Evolutionary conservation across 2,329 filamentous ascomycete species (phyloP).

Genomic region (Albophoma yamanashiensis): DNA sequence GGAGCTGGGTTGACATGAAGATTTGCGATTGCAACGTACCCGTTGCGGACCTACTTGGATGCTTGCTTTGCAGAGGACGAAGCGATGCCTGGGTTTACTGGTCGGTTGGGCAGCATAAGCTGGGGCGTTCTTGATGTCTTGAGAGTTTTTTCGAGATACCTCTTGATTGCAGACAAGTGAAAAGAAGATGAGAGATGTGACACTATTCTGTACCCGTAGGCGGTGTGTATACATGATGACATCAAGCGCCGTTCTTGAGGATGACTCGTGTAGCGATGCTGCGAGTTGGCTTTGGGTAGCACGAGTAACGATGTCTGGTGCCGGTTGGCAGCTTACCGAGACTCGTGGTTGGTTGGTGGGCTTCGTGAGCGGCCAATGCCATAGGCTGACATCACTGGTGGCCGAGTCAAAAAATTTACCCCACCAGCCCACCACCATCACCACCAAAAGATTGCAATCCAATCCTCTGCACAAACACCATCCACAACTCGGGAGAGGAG

Average conservation of each 20-base stretch:
- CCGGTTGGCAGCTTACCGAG: background rate
- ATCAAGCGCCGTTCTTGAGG: background rate
- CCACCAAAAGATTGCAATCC: conserved; percentile 3
- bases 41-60: conserved; percentile 5
- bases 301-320: background rate
- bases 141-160: conserved; percentile 7
- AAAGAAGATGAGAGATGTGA: conserved; percentile 1
- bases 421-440: conserved; percentile 19
- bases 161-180: conserved; percentile 3
- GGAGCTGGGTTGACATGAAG: conserved; percentile 1
- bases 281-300: background rate
- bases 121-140: conserved; percentile 8
- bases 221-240: background rate
- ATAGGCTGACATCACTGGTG: conserved; percentile 21
- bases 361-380: background rate
- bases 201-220: background rate
- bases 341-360: background rate
- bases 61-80: conserved; percentile 2
- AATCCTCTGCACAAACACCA: conserved; percentile 1
- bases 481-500: conserved; percentile 1
- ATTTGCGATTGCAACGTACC: background rate
- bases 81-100: background rate
- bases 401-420: conserved; percentile 26
- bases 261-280: background rate
- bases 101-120: conserved; percentile 5